Evolutionary conservation across 176 grass and related monocot species (phyloP).

Genomic region (Eremochloa ophiuroides): DNA sequence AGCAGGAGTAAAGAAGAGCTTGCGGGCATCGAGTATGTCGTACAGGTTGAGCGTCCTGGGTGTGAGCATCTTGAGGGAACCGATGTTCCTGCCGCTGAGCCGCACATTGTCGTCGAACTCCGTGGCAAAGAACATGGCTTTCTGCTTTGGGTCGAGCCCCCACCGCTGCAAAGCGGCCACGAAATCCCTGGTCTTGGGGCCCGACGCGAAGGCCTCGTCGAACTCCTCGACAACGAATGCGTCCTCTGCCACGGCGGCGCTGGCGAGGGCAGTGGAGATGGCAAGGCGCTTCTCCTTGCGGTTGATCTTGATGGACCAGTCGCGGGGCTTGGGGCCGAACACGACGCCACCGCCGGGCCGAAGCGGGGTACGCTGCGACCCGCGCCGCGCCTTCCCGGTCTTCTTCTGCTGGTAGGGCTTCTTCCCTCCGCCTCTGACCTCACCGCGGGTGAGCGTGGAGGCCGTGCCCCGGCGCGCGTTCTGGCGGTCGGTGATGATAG

Average conservation of each 20-base stretch:
- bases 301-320: slow-evolving; percentile 99
- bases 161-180: slow-evolving; percentile 75
- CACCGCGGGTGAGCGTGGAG: slow-evolving; percentile 85
- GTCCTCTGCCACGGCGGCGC: slow-evolving; percentile 67
- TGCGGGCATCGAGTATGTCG: slow-evolving; percentile 74
- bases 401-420: slow-evolving; percentile 97
- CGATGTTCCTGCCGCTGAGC: slow-evolving; percentile 86
- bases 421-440: slow-evolving; percentile 75
- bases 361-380: slow-evolving; percentile 80
- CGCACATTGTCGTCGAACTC: slow-evolving; percentile 68
- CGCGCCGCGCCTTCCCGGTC: slow-evolving; percentile 75
- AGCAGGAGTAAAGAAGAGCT: slow-evolving; percentile 70
- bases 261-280: slow-evolving; percentile 81
- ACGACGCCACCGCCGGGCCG: slow-evolving; percentile 90
- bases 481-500: slow-evolving; percentile 84
- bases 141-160: slow-evolving; percentile 86
- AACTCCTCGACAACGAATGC: slow-evolving; percentile 91
- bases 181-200: slow-evolving; percentile 71
- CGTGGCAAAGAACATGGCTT: slow-evolving; percentile 72
- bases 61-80: slow-evolving; percentile 89
- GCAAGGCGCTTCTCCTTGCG: slow-evolving; percentile 98
- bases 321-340: slow-evolving; percentile 92
- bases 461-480: slow-evolving; percentile 90
- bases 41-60: slow-evolving; percentile 93
- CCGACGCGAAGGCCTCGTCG: slow-evolving; percentile 49